A percentile compares a stretch with the other conserved stretches of the same genome.
Conservation (phyloP, 2,329 filamentous ascomycete species). For the Aspergillus piperis region DNA sequence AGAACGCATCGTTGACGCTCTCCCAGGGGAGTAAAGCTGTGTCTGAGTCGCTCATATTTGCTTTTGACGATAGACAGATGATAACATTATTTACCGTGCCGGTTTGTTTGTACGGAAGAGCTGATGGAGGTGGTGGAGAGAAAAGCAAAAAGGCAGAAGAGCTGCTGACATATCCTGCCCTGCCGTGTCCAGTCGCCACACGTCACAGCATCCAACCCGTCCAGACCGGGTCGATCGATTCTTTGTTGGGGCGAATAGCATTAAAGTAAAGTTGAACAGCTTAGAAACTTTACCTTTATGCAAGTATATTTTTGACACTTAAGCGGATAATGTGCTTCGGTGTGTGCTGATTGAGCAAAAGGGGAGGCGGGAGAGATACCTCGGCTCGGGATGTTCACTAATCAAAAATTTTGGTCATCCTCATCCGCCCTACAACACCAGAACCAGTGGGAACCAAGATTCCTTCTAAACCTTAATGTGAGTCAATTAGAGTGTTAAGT, state of each 20-base stretch:
- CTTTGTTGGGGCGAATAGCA: neutral
- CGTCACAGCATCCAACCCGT: neutral
- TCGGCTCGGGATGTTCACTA: slow-evolving; percentile 18
- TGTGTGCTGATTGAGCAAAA: neutral
- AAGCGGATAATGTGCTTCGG: neutral
- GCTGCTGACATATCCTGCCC: neutral
- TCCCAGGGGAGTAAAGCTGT: slow-evolving; percentile 15
- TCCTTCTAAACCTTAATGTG: no score
- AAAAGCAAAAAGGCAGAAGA: neutral
- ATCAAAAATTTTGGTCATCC: slow-evolving; percentile 3
- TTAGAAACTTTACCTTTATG: neutral
- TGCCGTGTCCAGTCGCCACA: neutral
- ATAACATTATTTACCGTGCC: neutral
- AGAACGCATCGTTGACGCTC: slow-evolving; percentile 1
- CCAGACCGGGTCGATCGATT: neutral
- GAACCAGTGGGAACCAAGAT: neutral
- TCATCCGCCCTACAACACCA: neutral
- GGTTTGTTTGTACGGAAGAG: neutral
- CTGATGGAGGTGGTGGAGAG: neutral
- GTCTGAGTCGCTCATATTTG: slow-evolving; percentile 6
- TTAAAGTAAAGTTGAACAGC: neutral
- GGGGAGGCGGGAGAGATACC: neutral
- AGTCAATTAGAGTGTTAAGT: no score
- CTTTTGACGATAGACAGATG: neutral
- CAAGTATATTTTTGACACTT: neutral